phyloP scores from a whole-genome alignment of 2,329 filamentous ascomycete genomes.

The Ilyonectria robusta region DNA sequence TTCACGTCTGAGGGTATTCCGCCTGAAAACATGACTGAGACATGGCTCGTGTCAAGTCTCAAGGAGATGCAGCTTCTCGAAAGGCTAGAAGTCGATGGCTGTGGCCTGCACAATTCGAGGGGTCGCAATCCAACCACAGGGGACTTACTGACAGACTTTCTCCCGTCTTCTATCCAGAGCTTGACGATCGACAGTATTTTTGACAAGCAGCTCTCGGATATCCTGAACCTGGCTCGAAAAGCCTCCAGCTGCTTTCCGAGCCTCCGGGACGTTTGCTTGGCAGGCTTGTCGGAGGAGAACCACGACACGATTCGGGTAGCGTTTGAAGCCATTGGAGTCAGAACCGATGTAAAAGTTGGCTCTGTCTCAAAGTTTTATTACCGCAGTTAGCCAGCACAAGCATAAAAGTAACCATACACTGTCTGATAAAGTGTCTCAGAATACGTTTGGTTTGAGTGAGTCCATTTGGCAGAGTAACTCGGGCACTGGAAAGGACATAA shows the following conservation, averaged over 20 bases:
- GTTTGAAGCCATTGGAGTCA: background rate
- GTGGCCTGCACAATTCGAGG: background rate
- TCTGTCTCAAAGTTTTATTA: too few species aligned
- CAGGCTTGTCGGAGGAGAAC: background rate
- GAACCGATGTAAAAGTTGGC: background rate
- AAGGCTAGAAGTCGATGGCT: background rate
- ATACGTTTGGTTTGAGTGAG: too few species aligned
- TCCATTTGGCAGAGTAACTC: background rate
- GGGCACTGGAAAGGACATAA: background rate
- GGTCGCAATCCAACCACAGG: too few species aligned
- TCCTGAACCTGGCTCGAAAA: background rate
- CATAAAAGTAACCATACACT: background rate
- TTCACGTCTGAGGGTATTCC: background rate
- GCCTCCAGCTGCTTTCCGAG: background rate
- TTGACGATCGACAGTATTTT: background rate
- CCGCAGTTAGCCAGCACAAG: background rate
- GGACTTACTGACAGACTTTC: too few species aligned
- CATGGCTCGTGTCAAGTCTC: background rate
- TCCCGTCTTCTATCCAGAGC: background rate
- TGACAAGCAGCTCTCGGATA: background rate
- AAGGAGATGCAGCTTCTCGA: background rate
- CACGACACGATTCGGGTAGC: background rate
- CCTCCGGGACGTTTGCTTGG: background rate
- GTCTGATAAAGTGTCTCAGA: background rate
- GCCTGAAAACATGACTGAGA: background rate